phyloP scores from a whole-genome alignment of 176 grass and related monocot genomes.

The Ensete glaucum region DNA sequence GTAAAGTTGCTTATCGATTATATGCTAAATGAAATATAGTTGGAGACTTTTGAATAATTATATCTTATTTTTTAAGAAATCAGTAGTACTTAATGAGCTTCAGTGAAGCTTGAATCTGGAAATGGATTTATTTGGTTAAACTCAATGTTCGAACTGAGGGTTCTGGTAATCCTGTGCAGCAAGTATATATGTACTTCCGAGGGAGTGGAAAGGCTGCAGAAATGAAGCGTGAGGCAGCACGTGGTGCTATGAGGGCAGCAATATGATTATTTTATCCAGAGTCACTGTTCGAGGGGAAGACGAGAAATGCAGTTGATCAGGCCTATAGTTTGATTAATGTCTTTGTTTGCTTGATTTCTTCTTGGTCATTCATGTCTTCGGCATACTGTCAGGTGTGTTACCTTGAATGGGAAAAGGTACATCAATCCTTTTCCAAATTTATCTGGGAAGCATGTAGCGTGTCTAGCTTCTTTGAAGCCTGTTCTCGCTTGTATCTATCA shows the following conservation, averaged over 20 bases:
- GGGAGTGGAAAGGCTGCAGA: slow-evolving; percentile 17
- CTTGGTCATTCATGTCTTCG: not conserved
- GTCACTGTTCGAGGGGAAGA: no score
- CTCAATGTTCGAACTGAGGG: not conserved
- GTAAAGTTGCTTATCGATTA: not conserved
- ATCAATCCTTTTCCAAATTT: not conserved
- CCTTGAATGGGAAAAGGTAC: not conserved
- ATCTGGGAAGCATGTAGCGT: not conserved
- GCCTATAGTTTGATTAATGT: not conserved
- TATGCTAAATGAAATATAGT: not conserved
- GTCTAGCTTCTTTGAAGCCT: not conserved
- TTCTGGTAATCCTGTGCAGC: not conserved
- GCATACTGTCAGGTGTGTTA: not conserved
- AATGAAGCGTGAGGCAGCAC: slow-evolving; percentile 12
- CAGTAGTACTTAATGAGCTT: no score
- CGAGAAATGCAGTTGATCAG: not conserved
- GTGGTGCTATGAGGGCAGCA: not conserved
- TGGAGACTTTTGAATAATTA: not conserved
- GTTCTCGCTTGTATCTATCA: not conserved
- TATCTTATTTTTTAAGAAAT: not conserved
- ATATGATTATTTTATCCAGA: not conserved
- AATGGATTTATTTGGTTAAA: not conserved
- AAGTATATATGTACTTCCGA: slow-evolving; percentile 14
- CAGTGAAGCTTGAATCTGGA: not conserved
- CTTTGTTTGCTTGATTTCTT: not conserved